Conservation (phyloP, 805 yeast species). For the Hanseniaspora vineae region DNA sequence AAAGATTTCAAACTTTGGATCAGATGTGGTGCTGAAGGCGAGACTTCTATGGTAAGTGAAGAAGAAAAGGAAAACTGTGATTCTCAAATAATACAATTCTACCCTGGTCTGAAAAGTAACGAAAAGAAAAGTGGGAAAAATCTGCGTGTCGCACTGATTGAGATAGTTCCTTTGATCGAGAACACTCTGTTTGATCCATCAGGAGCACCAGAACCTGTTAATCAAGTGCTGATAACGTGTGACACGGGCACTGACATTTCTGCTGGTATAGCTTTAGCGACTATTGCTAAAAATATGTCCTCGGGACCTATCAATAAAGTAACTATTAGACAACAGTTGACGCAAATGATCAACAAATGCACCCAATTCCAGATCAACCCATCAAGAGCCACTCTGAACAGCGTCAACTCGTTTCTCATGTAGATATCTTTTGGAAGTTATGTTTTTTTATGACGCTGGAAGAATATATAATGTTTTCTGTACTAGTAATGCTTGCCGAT, state of each 20-base stretch:
- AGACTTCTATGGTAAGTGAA: not conserved
- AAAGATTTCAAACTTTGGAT: not conserved
- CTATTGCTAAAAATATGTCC: constrained; percentile 12
- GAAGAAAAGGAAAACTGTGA: not conserved
- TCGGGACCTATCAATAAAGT: constrained; percentile 30
- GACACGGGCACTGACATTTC: constrained; percentile 57
- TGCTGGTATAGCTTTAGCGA: constrained; percentile 41
- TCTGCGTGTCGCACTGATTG: constrained; percentile 36
- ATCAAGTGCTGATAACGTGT: constrained; percentile 37
- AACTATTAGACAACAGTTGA: constrained; percentile 42
- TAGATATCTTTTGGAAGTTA: constrained; percentile 9
- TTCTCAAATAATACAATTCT: not conserved
- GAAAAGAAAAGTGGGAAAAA: constrained; percentile 58
- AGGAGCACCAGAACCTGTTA: not conserved
- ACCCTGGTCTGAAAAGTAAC: constrained; percentile 13
- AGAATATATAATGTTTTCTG: no score
- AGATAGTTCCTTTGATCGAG: constrained; percentile 23
- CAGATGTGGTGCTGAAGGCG: not conserved
- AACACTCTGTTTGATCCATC: constrained; percentile 3
- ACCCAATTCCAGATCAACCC: constrained; percentile 40
- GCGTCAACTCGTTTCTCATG: constrained; percentile 51
- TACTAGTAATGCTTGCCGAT: no score
- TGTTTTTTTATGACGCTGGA: no score
- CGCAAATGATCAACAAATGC: constrained; percentile 29
- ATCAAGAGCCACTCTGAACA: constrained; percentile 62